Percentiles rank a stretch among this genome's conserved stretches.
phyloP scores from a whole-genome alignment of 768 basidiomycete species.

The Russula brevipes region DNA sequence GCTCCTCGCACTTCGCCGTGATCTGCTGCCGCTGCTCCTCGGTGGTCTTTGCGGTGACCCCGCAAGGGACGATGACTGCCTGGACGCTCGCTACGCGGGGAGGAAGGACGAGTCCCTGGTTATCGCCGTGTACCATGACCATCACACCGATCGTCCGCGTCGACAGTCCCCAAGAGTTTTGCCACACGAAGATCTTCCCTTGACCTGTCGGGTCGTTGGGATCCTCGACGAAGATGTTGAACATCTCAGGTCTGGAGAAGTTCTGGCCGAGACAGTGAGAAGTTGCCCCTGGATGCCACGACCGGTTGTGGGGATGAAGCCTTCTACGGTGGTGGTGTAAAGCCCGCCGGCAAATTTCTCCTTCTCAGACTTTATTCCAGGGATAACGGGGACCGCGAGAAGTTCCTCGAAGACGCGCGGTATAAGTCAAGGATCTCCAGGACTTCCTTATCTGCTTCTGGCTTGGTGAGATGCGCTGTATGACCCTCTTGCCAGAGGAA shows the following conservation, averaged over 20 bases:
- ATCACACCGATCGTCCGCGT: conserved; percentile 97
- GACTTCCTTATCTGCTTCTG: conserved; percentile 89
- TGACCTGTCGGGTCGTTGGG: conserved; percentile 66
- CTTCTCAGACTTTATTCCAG: conserved; percentile 96
- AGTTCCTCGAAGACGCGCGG: conserved; percentile 92
- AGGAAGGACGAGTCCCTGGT: conserved; percentile 95
- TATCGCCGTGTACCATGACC: conserved; percentile 99
- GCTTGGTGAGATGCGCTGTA: conserved; percentile 85
- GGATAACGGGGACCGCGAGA: conserved; percentile 94
- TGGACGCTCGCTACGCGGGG: conserved; percentile 93
- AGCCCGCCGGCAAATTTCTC: conserved; percentile 98
- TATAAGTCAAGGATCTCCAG: conserved; percentile 93
- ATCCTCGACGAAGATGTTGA: conserved; percentile 95
- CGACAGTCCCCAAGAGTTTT: conserved; percentile 97
- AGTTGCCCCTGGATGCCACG: conserved; percentile 97
- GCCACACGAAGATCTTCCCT: conserved; percentile 84
- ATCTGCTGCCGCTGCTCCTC: conserved; percentile 65
- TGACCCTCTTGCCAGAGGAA: conserved; percentile 99
- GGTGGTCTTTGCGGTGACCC: conserved; percentile 80
- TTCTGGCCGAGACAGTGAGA: conserved; percentile 98
- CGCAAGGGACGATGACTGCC: conserved; percentile 88
- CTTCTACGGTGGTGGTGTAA: conserved; percentile 97
- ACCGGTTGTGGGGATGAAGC: conserved; percentile 94
- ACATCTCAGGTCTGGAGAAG: conserved; percentile 95
- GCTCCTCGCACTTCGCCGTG: conserved; percentile 69